These are phyloP conservation scores for Vigna radiata DNA, from an alignment of 306 rosid species.

Conservation along the genomic window DNA sequence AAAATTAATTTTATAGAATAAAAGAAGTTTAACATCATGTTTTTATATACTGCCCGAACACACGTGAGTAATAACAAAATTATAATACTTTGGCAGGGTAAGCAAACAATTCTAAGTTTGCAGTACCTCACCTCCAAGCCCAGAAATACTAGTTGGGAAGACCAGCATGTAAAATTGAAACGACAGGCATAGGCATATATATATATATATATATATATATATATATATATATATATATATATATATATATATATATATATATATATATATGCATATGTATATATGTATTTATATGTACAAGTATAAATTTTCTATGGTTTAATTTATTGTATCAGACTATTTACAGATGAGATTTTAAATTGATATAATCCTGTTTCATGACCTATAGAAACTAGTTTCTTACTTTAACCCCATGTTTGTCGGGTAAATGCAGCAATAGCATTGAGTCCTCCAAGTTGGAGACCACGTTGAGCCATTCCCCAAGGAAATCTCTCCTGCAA, in stretches of 20 bases:
- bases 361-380: constrained; percentile 20
- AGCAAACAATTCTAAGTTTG: not conserved
- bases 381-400: constrained; percentile 36
- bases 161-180: constrained; percentile 17
- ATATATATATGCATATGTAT: too few species aligned
- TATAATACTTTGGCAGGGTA: not conserved
- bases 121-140: constrained; percentile 7
- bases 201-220: too few species aligned
- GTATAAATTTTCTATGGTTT: constrained; percentile 47
- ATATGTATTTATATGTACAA: constrained; percentile 50
- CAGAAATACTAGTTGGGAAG: not conserved
- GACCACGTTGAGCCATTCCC: constrained; percentile 13
- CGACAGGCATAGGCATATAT: constrained; percentile 24
- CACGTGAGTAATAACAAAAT: constrained; percentile 12
- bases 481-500: constrained; percentile 37
- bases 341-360: constrained; percentile 37
- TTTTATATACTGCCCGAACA: not conserved
- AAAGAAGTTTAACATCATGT: not conserved
- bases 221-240: too few species aligned
- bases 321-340: constrained; percentile 38
- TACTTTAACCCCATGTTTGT: constrained; percentile 34
- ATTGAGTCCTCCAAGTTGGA: constrained; percentile 26
- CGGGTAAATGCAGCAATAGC: constrained; percentile 32
- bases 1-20: not conserved
- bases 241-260: too few species aligned